phyloP scores from a whole-genome alignment of 2,329 filamentous ascomycete genomes.

The Cladobotryum mycophilum region DNA sequence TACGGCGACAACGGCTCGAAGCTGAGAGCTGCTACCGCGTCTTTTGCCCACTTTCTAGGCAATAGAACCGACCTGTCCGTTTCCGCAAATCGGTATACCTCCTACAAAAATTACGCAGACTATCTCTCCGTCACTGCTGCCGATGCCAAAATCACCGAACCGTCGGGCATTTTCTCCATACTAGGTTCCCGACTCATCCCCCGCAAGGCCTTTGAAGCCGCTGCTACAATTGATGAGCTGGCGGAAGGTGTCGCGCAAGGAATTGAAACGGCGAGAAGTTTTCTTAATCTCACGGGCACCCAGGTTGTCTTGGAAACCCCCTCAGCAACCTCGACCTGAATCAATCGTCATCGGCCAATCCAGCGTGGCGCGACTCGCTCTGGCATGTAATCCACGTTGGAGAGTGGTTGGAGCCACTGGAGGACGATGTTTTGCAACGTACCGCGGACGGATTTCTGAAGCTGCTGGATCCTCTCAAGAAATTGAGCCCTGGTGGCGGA shows the following conservation, averaged over 20 bases:
- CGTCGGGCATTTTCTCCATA: no score
- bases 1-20: neutral
- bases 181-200: conserved; percentile 1
- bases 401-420: conserved; percentile 28
- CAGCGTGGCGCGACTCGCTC: conserved; percentile 2
- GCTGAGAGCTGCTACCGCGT: neutral
- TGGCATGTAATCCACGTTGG: conserved; percentile 24
- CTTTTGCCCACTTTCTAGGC: neutral
- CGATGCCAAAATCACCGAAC: no score
- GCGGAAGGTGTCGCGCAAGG: neutral
- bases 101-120: neutral
- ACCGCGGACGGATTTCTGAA: neutral
- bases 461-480: neutral
- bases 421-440: conserved; percentile 27
- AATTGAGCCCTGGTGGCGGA: neutral
- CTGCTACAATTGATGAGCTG: neutral
- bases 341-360: neutral
- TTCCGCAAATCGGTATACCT: neutral
- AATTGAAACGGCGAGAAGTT: neutral
- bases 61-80: conserved; percentile 1
- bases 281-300: neutral
- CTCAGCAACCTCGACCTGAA: conserved; percentile 1
- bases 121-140: no score
- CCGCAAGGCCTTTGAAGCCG: neutral
- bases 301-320: neutral